Percentiles rank a stretch among this genome's conserved stretches.
Conservation (phyloP, 192 early-diverging fungal species). For the Coemansia sp. region DNA sequence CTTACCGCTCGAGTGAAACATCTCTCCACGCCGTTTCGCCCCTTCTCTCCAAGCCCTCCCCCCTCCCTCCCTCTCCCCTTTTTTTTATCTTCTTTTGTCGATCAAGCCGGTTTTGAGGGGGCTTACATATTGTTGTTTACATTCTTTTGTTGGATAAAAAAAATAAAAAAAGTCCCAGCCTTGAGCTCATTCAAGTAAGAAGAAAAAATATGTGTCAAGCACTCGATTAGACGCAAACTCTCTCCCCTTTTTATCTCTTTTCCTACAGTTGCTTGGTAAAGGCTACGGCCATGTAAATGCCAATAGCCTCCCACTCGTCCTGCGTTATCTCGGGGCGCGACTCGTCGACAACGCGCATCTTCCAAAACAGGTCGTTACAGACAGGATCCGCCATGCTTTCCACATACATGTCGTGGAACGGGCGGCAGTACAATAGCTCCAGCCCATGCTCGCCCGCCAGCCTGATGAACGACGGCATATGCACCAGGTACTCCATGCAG, state of each 20-base stretch:
- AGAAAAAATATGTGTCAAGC: no score
- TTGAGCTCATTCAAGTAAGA: no score
- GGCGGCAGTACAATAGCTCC: constrained; percentile 69
- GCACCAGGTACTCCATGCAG: constrained; percentile 93
- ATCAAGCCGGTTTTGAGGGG: no score
- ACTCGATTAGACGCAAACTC: no score
- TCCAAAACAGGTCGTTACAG: constrained; percentile 65
- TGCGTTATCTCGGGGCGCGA: constrained; percentile 63
- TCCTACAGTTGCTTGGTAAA: constrained; percentile 13
- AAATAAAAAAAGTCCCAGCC: no score
- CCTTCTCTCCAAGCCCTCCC: no score
- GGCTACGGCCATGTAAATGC: constrained; percentile 53
- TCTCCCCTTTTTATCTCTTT: not conserved
- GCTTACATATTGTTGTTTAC: no score
- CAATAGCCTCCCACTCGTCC: constrained; percentile 94
- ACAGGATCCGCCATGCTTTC: constrained; percentile 60
- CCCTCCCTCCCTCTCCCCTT: no score
- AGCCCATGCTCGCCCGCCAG: constrained; percentile 84
- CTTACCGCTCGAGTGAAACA: not conserved
- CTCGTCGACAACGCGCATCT: constrained; percentile 83
- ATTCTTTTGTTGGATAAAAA: no score
- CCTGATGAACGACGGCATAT: constrained; percentile 79
- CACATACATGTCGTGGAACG: constrained; percentile 84
- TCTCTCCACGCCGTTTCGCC: no score
- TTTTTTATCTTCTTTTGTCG: no score